These are phyloP conservation scores for Boletus sp. DNA, from an alignment of 768 basidiomycete species.

Conservation along the genomic window DNA sequence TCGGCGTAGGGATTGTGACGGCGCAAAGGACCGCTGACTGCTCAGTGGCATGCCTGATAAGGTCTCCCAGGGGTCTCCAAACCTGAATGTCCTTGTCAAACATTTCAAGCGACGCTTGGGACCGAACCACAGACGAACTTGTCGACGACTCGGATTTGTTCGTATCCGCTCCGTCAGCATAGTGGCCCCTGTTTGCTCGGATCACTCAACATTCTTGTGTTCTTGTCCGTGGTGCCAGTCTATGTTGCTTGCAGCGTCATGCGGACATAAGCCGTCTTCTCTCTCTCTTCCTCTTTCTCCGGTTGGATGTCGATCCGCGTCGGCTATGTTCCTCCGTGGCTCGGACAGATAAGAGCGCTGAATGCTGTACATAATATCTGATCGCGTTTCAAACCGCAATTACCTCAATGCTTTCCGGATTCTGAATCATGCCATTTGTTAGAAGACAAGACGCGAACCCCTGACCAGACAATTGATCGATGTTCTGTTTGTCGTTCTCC, in stretches of 20 bases:
- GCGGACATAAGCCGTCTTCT: too few relatives aligned
- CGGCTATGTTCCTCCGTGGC: not conserved
- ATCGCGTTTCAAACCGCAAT: slow-evolving; percentile 1
- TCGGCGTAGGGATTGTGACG: not conserved
- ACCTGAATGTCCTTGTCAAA: not conserved
- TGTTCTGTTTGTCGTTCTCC: not conserved
- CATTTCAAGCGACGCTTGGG: not conserved
- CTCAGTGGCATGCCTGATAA: not conserved
- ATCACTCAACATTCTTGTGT: not conserved
- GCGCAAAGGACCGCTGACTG: not conserved
- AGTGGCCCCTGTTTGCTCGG: not conserved
- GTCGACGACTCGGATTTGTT: not conserved
- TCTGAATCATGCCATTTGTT: not conserved
- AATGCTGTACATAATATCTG: not conserved
- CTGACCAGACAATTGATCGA: not conserved
- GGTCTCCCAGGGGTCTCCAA: not conserved
- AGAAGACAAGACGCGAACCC: not conserved
- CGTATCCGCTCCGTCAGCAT: not conserved
- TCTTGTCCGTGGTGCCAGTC: too few relatives aligned
- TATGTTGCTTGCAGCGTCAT: too few relatives aligned
- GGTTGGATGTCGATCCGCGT: not conserved
- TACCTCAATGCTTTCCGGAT: too few relatives aligned
- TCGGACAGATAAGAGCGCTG: not conserved
- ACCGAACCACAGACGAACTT: not conserved
- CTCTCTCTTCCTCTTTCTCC: not conserved